Conservation (phyloP, 768 basidiomycete species). For the Termitomyces sp. region DNA sequence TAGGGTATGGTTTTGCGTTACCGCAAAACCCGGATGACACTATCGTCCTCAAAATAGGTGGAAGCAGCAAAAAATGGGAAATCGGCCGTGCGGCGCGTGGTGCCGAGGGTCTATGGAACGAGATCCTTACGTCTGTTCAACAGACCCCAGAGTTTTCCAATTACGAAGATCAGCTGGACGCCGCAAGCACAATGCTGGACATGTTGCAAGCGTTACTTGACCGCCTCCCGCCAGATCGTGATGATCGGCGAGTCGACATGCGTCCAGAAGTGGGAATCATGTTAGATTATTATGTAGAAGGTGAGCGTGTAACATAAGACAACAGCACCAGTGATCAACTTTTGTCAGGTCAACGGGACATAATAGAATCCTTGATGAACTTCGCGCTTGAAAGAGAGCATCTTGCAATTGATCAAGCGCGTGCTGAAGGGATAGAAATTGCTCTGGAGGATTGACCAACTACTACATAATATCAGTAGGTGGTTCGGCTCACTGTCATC, state of each 20-base stretch:
- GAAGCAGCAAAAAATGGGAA: conserved; percentile 51
- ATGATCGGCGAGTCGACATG: conserved; percentile 20
- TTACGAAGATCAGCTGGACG: conserved; percentile 65
- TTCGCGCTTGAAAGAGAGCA: conserved; percentile 44
- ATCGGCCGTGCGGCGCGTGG: conserved; percentile 53
- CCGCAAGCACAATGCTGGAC: conserved; percentile 55
- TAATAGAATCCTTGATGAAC: conserved; percentile 45
- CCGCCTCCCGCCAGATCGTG: conserved; percentile 35
- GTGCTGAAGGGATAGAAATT: conserved; percentile 47
- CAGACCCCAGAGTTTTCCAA: conserved; percentile 21
- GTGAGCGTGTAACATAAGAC: conserved; percentile 26
- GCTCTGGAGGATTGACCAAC: conserved; percentile 34
- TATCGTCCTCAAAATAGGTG: conserved; percentile 72
- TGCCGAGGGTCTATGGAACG: conserved; percentile 55
- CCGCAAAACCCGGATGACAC: conserved; percentile 81
- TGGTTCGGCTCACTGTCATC: neutral
- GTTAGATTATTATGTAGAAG: conserved; percentile 64
- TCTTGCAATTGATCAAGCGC: conserved; percentile 41
- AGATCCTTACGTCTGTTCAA: conserved; percentile 32
- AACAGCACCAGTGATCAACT: neutral
- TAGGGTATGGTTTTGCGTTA: conserved; percentile 89
- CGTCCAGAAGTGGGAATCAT: conserved; percentile 58
- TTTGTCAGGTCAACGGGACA: conserved; percentile 50
- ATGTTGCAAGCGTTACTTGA: conserved; percentile 55
- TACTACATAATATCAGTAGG: neutral